phyloP scores from a whole-genome alignment of 306 rosid genomes.

The Acacia confusa region DNA sequence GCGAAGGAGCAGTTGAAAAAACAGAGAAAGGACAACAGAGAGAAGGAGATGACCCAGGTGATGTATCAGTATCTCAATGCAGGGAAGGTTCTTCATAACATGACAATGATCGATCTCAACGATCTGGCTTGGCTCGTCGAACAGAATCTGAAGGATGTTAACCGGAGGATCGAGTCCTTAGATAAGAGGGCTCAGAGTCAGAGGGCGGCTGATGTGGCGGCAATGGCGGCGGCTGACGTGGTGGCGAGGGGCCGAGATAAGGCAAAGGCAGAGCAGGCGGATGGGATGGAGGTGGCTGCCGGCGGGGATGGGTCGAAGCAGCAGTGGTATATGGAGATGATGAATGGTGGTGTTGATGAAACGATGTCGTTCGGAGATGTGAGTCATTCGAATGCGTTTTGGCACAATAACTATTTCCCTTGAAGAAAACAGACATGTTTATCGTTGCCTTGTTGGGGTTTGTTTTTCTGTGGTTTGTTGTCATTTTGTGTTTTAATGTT shows the following conservation, averaged over 20 bases:
- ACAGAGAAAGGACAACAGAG: constrained; percentile 45
- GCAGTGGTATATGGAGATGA: constrained; percentile 41
- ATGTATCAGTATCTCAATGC: constrained; percentile 48
- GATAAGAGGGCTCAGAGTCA: constrained; percentile 28
- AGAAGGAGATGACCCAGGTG: constrained; percentile 44
- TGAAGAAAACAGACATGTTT: not conserved
- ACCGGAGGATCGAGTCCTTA: constrained; percentile 39
- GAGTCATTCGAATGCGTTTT: constrained; percentile 34
- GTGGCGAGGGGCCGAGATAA: not conserved
- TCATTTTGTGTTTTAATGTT: not conserved
- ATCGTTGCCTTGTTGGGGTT: not conserved
- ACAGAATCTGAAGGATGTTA: constrained; percentile 45
- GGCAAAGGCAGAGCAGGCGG: constrained; percentile 1
- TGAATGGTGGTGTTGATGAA: constrained; percentile 31
- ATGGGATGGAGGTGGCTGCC: not conserved
- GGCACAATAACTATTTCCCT: constrained; percentile 40
- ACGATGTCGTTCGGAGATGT: constrained; percentile 31
- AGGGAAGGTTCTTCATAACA: constrained; percentile 36
- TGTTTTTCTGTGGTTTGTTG: not conserved
- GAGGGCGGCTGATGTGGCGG: not conserved
- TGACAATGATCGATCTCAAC: constrained; percentile 44
- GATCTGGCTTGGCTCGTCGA: constrained; percentile 48
- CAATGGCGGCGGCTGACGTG: constrained; percentile 9
- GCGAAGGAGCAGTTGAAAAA: constrained; percentile 39
- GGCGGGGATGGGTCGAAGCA: constrained; percentile 31